Conservation (phyloP, 495 filamentous ascomycete genomes). For the Aspergillus asperescens region DNA sequence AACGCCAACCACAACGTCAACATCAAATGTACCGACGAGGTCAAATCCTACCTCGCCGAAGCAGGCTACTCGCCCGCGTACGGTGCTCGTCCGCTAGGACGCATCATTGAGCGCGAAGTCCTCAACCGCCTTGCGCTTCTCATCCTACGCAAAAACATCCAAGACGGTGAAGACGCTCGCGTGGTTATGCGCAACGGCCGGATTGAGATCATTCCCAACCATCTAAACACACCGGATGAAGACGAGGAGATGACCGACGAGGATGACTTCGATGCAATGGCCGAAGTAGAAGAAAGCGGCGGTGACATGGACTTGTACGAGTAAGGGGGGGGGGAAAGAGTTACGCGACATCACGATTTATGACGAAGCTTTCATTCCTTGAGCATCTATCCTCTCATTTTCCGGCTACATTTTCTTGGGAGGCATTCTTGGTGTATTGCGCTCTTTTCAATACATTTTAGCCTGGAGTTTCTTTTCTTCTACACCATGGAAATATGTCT, state of each 20-base stretch:
- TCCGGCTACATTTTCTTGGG: no score
- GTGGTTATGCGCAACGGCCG: constrained; percentile 74
- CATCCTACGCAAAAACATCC: constrained; percentile 76
- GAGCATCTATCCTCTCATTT: no score
- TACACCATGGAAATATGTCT: no score
- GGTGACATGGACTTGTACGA: constrained; percentile 78
- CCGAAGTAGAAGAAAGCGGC: constrained; percentile 55
- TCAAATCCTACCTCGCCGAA: constrained; percentile 82
- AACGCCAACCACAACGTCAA: constrained; percentile 75
- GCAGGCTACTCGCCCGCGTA: constrained; percentile 93
- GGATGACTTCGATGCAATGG: constrained; percentile 58
- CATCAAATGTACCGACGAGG: constrained; percentile 71
- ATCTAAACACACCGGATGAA: constrained; percentile 59
- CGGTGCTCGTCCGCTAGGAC: constrained; percentile 78
- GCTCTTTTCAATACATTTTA: no score
- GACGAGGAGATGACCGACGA: constrained; percentile 69
- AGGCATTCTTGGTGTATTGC: no score
- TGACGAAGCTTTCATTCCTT: background rate
- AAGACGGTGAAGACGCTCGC: constrained; percentile 74
- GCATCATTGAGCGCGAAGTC: constrained; percentile 93
- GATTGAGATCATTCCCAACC: constrained; percentile 77
- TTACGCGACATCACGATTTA: background rate
- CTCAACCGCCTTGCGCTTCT: constrained; percentile 88
- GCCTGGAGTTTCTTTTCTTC: no score
- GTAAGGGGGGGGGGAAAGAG: constrained; percentile 4